These are phyloP conservation scores for Colletotrichum aenigma DNA, from an alignment of 2,329 filamentous ascomycete genomes.

Conservation along the genomic window DNA sequence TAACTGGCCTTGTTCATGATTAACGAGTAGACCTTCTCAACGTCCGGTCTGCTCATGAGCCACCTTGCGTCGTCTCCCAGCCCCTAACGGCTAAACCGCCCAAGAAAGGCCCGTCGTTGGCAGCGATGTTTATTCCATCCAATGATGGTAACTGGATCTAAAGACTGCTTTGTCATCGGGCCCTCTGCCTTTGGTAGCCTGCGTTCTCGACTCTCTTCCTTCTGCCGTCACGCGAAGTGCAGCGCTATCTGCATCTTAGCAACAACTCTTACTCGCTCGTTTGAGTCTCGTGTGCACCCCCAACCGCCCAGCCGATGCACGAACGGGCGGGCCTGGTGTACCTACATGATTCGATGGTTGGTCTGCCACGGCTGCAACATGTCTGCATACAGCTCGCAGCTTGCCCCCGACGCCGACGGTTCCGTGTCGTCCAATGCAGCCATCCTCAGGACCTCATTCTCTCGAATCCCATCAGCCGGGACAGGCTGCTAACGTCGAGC, in stretches of 20 bases:
- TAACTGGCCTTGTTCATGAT: neutral
- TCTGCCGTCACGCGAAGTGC: neutral
- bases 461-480: neutral
- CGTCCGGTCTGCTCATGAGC: neutral
- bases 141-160: neutral
- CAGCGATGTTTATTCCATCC: neutral
- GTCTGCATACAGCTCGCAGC: conserved; percentile 8
- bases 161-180: neutral
- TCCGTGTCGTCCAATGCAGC: neutral
- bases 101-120: neutral
- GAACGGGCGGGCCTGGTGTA: neutral
- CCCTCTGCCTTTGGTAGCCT: neutral
- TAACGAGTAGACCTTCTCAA: neutral
- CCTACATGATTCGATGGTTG: conserved; percentile 9
- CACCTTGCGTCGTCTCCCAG: neutral
- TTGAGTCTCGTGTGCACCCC: neutral
- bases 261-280: neutral
- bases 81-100: neutral
- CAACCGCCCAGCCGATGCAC: conserved; percentile 10
- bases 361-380: conserved; percentile 9
- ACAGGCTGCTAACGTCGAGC: neutral
- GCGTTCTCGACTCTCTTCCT: neutral
- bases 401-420: conserved; percentile 1
- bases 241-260: neutral
- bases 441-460: neutral